Conservation (phyloP, 371 early-diverging fungal genomes). For the Apophysomyces variabilis region DNA sequence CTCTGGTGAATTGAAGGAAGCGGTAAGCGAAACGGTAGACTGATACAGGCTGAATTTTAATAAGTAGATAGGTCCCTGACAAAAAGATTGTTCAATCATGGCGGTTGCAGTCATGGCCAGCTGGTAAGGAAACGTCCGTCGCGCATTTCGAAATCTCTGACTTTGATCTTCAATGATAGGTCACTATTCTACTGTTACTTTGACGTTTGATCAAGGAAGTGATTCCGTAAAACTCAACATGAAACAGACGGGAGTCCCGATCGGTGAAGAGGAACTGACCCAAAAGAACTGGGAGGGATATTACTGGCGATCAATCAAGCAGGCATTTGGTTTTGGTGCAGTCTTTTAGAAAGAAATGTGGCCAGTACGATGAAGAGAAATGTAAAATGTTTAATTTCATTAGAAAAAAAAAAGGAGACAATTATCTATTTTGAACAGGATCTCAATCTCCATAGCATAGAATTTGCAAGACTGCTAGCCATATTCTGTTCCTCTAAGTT, state of each 20-base stretch:
- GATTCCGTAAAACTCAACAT: conserved; percentile 75
- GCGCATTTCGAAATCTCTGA: background rate
- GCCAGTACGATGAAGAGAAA: background rate
- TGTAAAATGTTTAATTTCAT: conserved; percentile 1
- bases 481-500: too few relatives aligned
- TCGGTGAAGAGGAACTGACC: conserved; percentile 86
- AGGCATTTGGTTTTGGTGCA: conserved; percentile 78
- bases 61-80: conserved; percentile 49
- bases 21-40: conserved; percentile 42
- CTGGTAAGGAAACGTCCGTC: conserved; percentile 41
- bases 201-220: conserved; percentile 74
- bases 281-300: conserved; percentile 89
- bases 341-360: conserved; percentile 36
- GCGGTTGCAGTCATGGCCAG: conserved; percentile 87
- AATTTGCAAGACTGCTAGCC: background rate
- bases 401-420: conserved; percentile 15
- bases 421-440: background rate
- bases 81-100: conserved; percentile 86
- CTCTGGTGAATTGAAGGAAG: conserved; percentile 76
- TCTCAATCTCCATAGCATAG: background rate
- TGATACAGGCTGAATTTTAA: background rate
- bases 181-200: conserved; percentile 83
- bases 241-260: conserved; percentile 86
- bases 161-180: conserved; percentile 29
- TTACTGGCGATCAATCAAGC: conserved; percentile 95